Base-by-base conservation (phyloP, 2,329 filamentous ascomycete genomes). In the Verticillium dahliae region DNA sequence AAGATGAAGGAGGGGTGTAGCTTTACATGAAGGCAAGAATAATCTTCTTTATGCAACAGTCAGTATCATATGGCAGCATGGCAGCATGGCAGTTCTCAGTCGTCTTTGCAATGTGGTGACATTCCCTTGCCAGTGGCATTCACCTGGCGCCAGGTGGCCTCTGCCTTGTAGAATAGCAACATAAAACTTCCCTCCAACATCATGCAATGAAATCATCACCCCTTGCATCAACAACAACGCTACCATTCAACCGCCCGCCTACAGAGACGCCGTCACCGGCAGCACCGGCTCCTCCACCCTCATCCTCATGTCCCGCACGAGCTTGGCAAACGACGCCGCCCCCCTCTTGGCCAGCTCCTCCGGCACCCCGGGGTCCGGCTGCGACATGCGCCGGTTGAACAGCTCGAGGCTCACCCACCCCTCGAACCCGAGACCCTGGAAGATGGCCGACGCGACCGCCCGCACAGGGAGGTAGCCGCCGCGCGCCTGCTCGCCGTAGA, bases 371-470 rank as follows among this genome's bases (percentile, higher is more conserved):
- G 76, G 61, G 10, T 80, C 80, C 10, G 74, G 69, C 62, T 87
- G 81, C 1, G 79, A 75, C 78, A 89, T 83, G 33, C 79, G 79
- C 38, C 82, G 74, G 67, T 86, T 85, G 70, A 91, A 92, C 15
- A 92, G 74, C 75, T 92, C 89, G 66, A 90, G 82, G 68, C 86
- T 90, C 56, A 91, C 79, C 84, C 87, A 91, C 2, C 89, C 89
- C 60, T 84, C 75, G 66, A 85, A 92, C 0, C 86, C 86, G 0
- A 90, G 76, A 0, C 83, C 83, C 10, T 86, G 80, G 22, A 91
- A 78, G 57, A 92, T 81, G 0, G 85, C 82, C 45, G 80, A 73
- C 0, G 86, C 78, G 22, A 92, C 81, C 37, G 86, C 79, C 60
- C 79, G 75, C 6, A 89, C 80, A 0, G 90, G 90, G 1, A 93